A percentile compares a stretch with the other conserved stretches of the same genome.
Conservation (phyloP, 305 asterid genomes). For the Caryopteris hybrid region DNA sequence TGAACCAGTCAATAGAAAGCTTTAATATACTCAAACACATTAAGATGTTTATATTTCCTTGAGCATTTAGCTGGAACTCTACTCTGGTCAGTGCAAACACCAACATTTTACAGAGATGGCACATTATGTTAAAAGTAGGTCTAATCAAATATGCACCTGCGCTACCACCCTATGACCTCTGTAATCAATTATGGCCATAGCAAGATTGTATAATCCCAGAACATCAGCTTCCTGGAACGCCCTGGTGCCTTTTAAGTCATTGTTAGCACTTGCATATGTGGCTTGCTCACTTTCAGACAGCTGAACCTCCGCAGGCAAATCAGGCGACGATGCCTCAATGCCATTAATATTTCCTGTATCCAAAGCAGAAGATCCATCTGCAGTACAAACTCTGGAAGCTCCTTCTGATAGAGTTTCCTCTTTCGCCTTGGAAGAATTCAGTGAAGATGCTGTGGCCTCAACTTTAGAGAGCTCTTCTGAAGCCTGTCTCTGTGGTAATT, state of each 20-base stretch:
- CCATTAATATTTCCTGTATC: slow-evolving; percentile 35
- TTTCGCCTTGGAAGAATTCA: slow-evolving; percentile 31
- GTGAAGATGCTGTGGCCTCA: slow-evolving; percentile 31
- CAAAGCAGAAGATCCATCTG: slow-evolving; percentile 30
- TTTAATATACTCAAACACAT: not conserved
- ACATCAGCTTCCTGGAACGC: slow-evolving; percentile 97
- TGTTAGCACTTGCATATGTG: slow-evolving; percentile 95
- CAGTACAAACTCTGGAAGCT: slow-evolving; percentile 24
- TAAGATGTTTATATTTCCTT: not conserved
- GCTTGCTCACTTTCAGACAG: slow-evolving; percentile 98
- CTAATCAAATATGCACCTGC: slow-evolving; percentile 52
- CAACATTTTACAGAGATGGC: not conserved
- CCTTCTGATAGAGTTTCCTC: slow-evolving; percentile 33
- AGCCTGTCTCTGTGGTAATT: slow-evolving; percentile 50
- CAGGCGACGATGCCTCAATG: slow-evolving; percentile 30
- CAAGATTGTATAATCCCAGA: slow-evolving; percentile 90
- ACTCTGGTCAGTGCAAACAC: not conserved
- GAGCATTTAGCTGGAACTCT: slow-evolving; percentile 1
- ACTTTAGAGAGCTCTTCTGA: slow-evolving; percentile 44
- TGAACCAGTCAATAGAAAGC: not conserved
- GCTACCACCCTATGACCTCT: slow-evolving; percentile 98
- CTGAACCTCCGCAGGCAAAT: slow-evolving; percentile 56
- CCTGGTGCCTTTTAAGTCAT: slow-evolving; percentile 94
- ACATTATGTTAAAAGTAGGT: not conserved
- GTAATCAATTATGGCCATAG: slow-evolving; percentile 95